These are phyloP conservation scores for Trametes meyenii DNA, from an alignment of 768 basidiomycete genomes.

Conservation along the genomic window DNA sequence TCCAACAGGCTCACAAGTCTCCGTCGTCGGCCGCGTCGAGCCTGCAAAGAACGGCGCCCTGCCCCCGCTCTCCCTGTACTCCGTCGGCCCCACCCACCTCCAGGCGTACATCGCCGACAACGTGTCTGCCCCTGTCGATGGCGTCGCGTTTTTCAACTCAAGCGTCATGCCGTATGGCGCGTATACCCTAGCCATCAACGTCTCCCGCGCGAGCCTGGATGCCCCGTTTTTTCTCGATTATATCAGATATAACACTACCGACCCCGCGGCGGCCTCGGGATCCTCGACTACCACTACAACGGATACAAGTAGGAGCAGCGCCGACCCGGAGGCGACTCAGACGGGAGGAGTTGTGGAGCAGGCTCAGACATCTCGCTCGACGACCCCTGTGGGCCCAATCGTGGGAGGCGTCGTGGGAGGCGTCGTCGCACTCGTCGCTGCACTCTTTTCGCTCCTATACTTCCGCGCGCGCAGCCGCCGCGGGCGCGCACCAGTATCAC, in stretches of 20 bases:
- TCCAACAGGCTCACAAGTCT: constrained; percentile 11
- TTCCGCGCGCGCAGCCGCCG: not conserved
- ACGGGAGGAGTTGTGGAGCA: not conserved
- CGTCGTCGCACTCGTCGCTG: constrained; percentile 2
- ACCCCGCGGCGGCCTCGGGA: not conserved
- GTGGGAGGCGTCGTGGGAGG: constrained; percentile 27
- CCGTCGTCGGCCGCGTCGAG: constrained; percentile 8
- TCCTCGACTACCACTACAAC: not conserved
- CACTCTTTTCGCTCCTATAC: constrained; percentile 10
- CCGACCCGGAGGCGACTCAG: not conserved
- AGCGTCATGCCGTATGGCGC: constrained; percentile 10
- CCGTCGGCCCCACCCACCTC: not conserved
- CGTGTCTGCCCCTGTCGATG: constrained; percentile 1
- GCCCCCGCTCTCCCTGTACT: constrained; percentile 12
- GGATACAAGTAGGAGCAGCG: not conserved
- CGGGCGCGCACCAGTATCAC: not conserved
- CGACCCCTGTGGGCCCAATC: constrained; percentile 20
- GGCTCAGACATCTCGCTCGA: not conserved
- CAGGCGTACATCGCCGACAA: constrained; percentile 1
- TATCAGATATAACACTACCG: constrained; percentile 7
- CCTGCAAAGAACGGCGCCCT: not conserved
- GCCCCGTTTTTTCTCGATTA: constrained; percentile 16
- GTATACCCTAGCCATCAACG: constrained; percentile 13
- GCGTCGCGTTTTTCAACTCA: constrained; percentile 16
- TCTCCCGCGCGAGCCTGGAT: not conserved